Conservation (phyloP, 352 stramenopile genomes). For the Thalassiosira delicatula region DNA sequence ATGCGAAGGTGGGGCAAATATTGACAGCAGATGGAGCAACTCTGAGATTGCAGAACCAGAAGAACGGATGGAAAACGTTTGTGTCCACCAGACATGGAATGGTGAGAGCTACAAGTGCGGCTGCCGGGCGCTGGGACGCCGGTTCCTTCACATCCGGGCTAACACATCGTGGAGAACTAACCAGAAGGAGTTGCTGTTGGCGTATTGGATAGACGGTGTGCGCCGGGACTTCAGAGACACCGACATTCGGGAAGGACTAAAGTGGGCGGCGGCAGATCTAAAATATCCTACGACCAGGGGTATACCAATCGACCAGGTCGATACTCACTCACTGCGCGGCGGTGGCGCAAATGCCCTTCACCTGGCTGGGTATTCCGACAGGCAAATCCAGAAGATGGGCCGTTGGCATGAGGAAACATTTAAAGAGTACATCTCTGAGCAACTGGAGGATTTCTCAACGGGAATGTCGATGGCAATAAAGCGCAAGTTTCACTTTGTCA, state of each 20-base stretch:
- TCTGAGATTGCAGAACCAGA: too few relatives aligned
- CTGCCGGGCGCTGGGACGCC: too few relatives aligned
- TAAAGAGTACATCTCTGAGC: too few relatives aligned
- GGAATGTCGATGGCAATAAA: too few relatives aligned
- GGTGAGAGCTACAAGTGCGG: background rate
- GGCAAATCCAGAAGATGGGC: conserved; percentile 13
- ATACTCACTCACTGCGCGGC: too few relatives aligned
- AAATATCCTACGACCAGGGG: background rate
- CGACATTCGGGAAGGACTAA: background rate
- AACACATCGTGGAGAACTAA: too few relatives aligned
- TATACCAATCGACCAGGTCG: background rate
- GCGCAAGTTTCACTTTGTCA: too few relatives aligned
- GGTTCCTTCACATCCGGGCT: too few relatives aligned
- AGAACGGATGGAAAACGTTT: too few relatives aligned
- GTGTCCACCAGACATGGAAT: too few relatives aligned
- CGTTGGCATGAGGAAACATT: too few relatives aligned
- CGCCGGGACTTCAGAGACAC: background rate
- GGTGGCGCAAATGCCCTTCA: background rate
- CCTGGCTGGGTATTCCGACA: conserved; percentile 1
- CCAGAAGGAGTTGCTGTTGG: background rate
- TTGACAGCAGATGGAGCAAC: background rate
- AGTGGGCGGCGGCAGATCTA: background rate
- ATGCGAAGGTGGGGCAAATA: background rate
- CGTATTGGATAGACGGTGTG: background rate
- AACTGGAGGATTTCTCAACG: too few relatives aligned